Conservation (phyloP, 2,329 filamentous ascomycete species). For the Macrophomina phaseolina region DNA sequence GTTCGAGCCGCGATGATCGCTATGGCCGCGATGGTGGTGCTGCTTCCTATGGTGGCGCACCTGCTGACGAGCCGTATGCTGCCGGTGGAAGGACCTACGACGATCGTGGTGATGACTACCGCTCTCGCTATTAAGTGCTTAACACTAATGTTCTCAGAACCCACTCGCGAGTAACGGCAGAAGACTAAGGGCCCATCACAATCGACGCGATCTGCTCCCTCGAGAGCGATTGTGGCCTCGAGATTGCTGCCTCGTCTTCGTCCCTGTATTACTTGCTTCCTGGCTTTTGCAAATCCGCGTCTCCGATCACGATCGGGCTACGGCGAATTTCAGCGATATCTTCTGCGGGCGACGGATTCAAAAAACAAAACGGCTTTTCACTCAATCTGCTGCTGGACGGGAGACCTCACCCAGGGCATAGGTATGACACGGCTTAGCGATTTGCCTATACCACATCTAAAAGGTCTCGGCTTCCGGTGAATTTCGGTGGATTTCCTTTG, state of each 20-base stretch:
- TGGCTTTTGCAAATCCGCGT: slow-evolving; percentile 22
- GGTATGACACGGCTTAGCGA: slow-evolving; percentile 26
- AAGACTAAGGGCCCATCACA: slow-evolving; percentile 20
- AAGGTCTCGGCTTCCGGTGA: slow-evolving; percentile 26
- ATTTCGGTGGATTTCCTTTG: slow-evolving; percentile 48
- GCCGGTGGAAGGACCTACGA: slow-evolving; percentile 47
- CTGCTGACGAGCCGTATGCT: slow-evolving; percentile 42
- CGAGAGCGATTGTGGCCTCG: slow-evolving; percentile 11
- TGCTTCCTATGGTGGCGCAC: slow-evolving; percentile 39
- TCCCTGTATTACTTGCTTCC: slow-evolving; percentile 28
- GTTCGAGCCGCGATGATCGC: slow-evolving; percentile 50
- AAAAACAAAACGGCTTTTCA: slow-evolving; percentile 24
- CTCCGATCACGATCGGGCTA: slow-evolving; percentile 19
- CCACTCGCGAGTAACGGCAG: slow-evolving; percentile 33
- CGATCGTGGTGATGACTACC: slow-evolving; percentile 50
- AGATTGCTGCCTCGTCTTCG: slow-evolving; percentile 28
- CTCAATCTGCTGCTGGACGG: slow-evolving; percentile 24
- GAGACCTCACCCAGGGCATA: slow-evolving; percentile 24
- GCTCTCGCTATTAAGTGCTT: slow-evolving; percentile 47
- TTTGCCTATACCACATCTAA: slow-evolving; percentile 24
- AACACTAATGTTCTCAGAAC: slow-evolving; percentile 37
- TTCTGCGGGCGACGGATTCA: slow-evolving; percentile 25
- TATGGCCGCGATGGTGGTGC: slow-evolving; percentile 56
- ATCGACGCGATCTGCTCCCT: slow-evolving; percentile 17
- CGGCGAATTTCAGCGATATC: slow-evolving; percentile 26